Evolutionary conservation across 805 yeast genomes (phyloP).

Genomic region (Spathaspora girioi): DNA sequence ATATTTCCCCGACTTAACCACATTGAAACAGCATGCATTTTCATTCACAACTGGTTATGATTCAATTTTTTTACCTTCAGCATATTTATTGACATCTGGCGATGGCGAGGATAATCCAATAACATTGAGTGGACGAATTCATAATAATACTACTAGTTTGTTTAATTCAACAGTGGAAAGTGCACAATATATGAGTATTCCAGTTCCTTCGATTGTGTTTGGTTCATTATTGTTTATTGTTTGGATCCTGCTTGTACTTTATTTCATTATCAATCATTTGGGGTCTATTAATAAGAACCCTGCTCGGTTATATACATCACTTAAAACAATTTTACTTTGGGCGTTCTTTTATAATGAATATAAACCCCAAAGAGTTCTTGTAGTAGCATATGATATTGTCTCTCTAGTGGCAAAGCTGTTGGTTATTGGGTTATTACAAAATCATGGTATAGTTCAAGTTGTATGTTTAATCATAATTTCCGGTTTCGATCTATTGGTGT

Average conservation of each 20-base stretch:
- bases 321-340: constrained; percentile 46
- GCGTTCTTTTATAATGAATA: constrained; percentile 40
- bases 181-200: constrained; percentile 3
- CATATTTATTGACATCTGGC: neutral
- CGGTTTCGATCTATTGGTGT: constrained; percentile 17
- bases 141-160: neutral
- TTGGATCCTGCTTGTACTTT: constrained; percentile 19
- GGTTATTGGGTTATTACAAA: constrained; percentile 43
- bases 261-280: constrained; percentile 26
- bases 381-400: constrained; percentile 32
- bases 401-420: constrained; percentile 33
- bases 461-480: constrained; percentile 34
- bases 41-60: constrained; percentile 22
- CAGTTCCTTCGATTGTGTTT: constrained; percentile 21
- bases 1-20: constrained; percentile 10
- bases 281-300: constrained; percentile 16
- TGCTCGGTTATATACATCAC: constrained; percentile 43
- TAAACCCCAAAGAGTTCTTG: constrained; percentile 39
- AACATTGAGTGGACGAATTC: neutral
- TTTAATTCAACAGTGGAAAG: neutral
- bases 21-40: constrained; percentile 21
- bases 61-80: constrained; percentile 5
- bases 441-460: constrained; percentile 44
- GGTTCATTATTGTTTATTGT: constrained; percentile 26
- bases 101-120: neutral